phyloP scores from a whole-genome alignment of 2,329 filamentous ascomycete species.

The Fonsecaea multimorphosa region DNA sequence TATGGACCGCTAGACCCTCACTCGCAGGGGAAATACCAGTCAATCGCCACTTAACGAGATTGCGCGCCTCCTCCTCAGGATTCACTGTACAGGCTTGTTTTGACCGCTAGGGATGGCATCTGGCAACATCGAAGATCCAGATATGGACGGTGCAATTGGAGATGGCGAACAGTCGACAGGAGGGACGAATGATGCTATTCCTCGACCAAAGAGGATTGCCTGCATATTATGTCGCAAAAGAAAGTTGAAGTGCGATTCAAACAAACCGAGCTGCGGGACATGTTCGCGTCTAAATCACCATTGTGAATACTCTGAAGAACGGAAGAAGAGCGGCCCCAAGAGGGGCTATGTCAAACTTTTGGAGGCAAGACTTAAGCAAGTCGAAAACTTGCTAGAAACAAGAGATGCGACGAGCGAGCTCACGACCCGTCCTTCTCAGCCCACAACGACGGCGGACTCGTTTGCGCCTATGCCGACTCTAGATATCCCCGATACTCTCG shows the following conservation, averaged over 20 bases:
- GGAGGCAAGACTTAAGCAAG: slow-evolving; percentile 74
- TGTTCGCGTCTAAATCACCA: slow-evolving; percentile 85
- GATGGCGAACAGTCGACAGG: slow-evolving; percentile 14
- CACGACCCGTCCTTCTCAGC: slow-evolving; percentile 2
- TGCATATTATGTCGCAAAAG: slow-evolving; percentile 88
- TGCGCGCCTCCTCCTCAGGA: neutral
- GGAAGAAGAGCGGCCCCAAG: slow-evolving; percentile 93
- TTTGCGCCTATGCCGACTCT: slow-evolving; percentile 26
- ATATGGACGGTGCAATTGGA: slow-evolving; percentile 11
- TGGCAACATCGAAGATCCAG: slow-evolving; percentile 19
- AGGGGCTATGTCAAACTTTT: slow-evolving; percentile 92
- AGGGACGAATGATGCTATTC: slow-evolving; percentile 51
- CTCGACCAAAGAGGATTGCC: slow-evolving; percentile 89
- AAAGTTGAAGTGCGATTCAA: slow-evolving; percentile 72
- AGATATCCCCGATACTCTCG: slow-evolving; percentile 18
- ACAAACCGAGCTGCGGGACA: slow-evolving; percentile 83
- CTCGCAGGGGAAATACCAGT: neutral
- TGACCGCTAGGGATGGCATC: slow-evolving; percentile 15
- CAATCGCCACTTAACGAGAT: neutral
- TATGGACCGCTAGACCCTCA: neutral
- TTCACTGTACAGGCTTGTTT: neutral
- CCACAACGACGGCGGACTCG: slow-evolving; percentile 11
- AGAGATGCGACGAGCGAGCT: slow-evolving; percentile 24
- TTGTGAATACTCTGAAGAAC: slow-evolving; percentile 89
- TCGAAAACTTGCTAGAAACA: slow-evolving; percentile 39